Evolutionary conservation across 345 rosid species (phyloP).

Genomic region (Camelina neglecta): DNA sequence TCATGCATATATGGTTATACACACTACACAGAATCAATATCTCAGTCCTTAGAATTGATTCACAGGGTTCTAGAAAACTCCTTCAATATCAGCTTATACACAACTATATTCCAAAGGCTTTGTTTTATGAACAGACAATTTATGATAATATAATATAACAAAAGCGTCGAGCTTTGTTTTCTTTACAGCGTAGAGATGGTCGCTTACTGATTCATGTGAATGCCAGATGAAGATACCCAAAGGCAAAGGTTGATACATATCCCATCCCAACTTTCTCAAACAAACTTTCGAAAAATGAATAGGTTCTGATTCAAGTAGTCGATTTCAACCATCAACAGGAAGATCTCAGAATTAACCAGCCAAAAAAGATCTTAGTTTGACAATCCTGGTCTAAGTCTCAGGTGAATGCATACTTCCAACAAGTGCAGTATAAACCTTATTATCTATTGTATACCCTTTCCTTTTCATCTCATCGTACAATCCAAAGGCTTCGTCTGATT

Average conservation of each 20-base stretch:
- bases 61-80: slow-evolving; percentile 60
- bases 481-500: slow-evolving; percentile 80
- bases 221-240: slow-evolving; percentile 2
- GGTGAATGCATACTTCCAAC: slow-evolving; percentile 66
- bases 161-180: slow-evolving; percentile 5
- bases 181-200: neutral
- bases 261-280: slow-evolving; percentile 4
- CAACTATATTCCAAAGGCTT: neutral
- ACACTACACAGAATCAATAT: slow-evolving; percentile 19
- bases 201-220: neutral
- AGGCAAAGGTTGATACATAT: neutral
- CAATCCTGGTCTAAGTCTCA: slow-evolving; percentile 22
- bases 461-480: slow-evolving; percentile 72
- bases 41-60: slow-evolving; percentile 34
- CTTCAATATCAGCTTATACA: slow-evolving; percentile 48
- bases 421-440: slow-evolving; percentile 73
- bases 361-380: slow-evolving; percentile 1
- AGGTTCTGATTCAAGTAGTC: neutral
- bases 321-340: slow-evolving; percentile 3
- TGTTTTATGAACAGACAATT: slow-evolving; percentile 3
- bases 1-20: neutral
- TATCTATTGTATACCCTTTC: slow-evolving; percentile 65
- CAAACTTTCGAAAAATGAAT: neutral
- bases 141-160: neutral
- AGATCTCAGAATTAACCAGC: neutral